Evolutionary conservation across 768 basidiomycete genomes (phyloP), one percentile per base, ranked within the genome.

Genomic region (Phallus indusiatus): DNA sequence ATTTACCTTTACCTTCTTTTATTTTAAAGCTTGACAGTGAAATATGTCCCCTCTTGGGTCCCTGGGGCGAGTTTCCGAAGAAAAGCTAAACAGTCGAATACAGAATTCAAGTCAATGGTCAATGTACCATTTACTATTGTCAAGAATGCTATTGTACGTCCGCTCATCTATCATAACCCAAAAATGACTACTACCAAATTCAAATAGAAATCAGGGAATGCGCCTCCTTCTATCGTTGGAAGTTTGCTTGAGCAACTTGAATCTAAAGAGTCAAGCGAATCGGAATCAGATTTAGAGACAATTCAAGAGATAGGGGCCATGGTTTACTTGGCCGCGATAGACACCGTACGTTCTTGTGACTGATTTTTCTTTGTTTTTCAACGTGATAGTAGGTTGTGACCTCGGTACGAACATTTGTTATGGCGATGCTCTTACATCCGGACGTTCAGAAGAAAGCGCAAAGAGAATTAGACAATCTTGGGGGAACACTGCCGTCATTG

Each of bases 71-170:
- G 67, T 0, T 74, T 74, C 50, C 69, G 72, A 60, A 63, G 64
- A n/a, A 63, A 56, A 7, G 76, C 73, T 56, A 18, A 64, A 62
- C 68, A 56, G 60, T 60, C 69, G 69, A 55, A 61, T 33, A 64
- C 64, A 51, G 59, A 61, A 16, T 64, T 70, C 11, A 68, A 62
- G 65, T 59, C 62, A 65, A 62, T 73, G 73, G 58, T 68, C 70
- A 53, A 68, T 64, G 37, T 64, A 65, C 61, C 70, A 69, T 61
- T 78, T 72, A 28, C 69, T 48, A 78, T 75, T 76, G 77, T 77
- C 33, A 78, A 79, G 61, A 60, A 72, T 51, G 65, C 67, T 24
- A 64, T 76, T 62, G 76, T 70, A 54, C 22, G 17, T 18, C 14
- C 55, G 12, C 7, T 22, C 47, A 7, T n/a, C 24, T 7, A 1